Evolutionary conservation across 2,329 filamentous ascomycete species (phyloP).

Genomic region (Neofusicoccum sp.): DNA sequence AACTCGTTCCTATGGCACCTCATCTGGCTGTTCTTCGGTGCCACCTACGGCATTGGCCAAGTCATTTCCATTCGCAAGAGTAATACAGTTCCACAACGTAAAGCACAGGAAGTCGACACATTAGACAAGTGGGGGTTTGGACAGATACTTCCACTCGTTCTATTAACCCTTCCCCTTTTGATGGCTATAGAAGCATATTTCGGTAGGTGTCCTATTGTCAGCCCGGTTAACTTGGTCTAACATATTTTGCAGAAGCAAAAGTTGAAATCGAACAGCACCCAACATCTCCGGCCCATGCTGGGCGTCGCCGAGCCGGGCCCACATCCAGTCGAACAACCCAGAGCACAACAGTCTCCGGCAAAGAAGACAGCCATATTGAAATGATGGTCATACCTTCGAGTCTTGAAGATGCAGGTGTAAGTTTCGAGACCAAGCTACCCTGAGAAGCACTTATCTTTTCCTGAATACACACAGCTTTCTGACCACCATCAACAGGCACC

Average conservation of each 20-base stretch:
- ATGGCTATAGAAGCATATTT: constrained; percentile 28
- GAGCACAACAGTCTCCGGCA: too few relatives aligned
- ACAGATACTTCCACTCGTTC: constrained; percentile 28
- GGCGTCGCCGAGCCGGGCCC: not conserved
- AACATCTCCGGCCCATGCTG: not conserved
- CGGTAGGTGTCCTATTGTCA: constrained; percentile 19
- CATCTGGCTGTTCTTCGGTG: not conserved
- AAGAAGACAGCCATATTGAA: not conserved
- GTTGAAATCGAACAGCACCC: not conserved
- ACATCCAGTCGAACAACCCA: too few relatives aligned
- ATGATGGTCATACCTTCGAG: not conserved
- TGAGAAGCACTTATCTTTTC: too few relatives aligned
- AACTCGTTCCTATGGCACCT: constrained; percentile 6
- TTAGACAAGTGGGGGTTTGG: constrained; percentile 26
- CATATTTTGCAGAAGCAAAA: not conserved
- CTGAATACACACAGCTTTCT: too few relatives aligned
- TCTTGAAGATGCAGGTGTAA: not conserved
- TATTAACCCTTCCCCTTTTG: constrained; percentile 26
- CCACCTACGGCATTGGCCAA: constrained; percentile 1
- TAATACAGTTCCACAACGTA: not conserved
- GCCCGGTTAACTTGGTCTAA: not conserved
- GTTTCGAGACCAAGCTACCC: not conserved
- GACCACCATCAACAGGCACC: not conserved
- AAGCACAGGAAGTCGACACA: constrained; percentile 22
- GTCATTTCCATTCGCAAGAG: constrained; percentile 5